Percentiles rank a stretch among this genome's conserved stretches.
Conservation (phyloP, 352 stramenopile species). For the Phytophthora multivora region DNA sequence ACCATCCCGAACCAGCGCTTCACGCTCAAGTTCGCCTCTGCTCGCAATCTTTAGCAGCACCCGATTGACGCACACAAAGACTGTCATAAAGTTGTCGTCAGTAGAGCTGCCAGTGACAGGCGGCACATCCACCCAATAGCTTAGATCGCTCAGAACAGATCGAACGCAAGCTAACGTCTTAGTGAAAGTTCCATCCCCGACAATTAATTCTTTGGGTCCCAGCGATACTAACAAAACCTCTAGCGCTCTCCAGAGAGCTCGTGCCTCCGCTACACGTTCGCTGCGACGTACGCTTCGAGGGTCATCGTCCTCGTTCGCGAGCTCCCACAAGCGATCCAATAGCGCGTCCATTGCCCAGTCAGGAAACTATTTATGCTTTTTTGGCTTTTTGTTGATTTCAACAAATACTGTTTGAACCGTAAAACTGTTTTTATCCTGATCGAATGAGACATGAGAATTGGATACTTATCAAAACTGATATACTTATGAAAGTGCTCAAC, state of each 20-base stretch:
- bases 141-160: slow-evolving; percentile 35
- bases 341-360: slow-evolving; percentile 42
- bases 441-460: too few relatives aligned
- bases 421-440: too few relatives aligned
- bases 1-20: slow-evolving; percentile 45
- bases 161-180: slow-evolving; percentile 48
- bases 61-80: slow-evolving; percentile 48
- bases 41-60: slow-evolving; percentile 49
- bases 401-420: neutral
- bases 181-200: slow-evolving; percentile 44
- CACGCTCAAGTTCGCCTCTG: slow-evolving; percentile 55
- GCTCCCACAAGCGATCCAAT: slow-evolving; percentile 46
- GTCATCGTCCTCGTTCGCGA: slow-evolving; percentile 35
- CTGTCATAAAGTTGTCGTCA: slow-evolving; percentile 25
- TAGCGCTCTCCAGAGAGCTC: slow-evolving; percentile 60
- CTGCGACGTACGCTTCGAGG: slow-evolving; percentile 5
- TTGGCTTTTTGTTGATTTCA: neutral
- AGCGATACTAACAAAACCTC: slow-evolving; percentile 50
- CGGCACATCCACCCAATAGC: slow-evolving; percentile 23
- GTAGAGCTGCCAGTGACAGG: neutral
- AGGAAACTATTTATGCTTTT: slow-evolving; percentile 2
- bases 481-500: too few relatives aligned
- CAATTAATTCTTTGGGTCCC: slow-evolving; percentile 35
- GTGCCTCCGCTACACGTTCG: slow-evolving; percentile 41
- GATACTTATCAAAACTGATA: too few relatives aligned